These are phyloP conservation scores for Scedosporium minutisporum DNA, from an alignment of 2,329 filamentous ascomycete species.

Conservation along the genomic window DNA sequence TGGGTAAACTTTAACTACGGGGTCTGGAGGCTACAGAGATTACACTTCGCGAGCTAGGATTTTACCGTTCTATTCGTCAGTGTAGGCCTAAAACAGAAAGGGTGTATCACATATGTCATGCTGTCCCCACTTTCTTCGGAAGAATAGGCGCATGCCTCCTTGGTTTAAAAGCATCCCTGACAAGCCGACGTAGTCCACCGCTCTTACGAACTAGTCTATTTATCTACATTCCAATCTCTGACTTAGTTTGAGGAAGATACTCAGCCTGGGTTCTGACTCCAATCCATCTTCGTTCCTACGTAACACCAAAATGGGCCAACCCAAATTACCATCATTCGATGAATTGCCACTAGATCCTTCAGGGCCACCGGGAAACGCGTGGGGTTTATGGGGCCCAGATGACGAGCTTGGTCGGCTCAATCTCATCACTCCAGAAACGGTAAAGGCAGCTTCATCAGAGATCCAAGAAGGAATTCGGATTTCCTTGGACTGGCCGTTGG, in stretches of 20 bases:
- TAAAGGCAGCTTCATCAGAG: constrained; percentile 9
- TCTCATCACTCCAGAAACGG: constrained; percentile 29
- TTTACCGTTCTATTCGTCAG: too few relatives aligned
- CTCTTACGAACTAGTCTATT: too few relatives aligned
- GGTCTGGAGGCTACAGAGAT: too few relatives aligned
- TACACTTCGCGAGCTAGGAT: too few relatives aligned
- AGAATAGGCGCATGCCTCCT: too few relatives aligned
- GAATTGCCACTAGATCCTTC: constrained; percentile 37
- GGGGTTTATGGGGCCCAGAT: constrained; percentile 41
- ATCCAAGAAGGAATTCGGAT: constrained; percentile 7
- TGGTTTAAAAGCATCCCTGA: too few relatives aligned
- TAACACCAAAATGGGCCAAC: not conserved
- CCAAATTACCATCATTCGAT: constrained; percentile 23
- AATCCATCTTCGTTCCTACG: not conserved
- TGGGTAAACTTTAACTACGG: too few relatives aligned
- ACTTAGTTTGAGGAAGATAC: too few relatives aligned
- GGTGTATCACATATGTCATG: too few relatives aligned
- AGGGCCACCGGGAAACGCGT: constrained; percentile 43
- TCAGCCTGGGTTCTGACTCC: not conserved
- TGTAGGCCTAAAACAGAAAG: too few relatives aligned
- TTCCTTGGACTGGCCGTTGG: not conserved
- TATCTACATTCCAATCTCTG: not conserved
- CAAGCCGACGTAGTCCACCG: too few relatives aligned
- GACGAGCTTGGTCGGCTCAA: constrained; percentile 47
- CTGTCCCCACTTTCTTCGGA: too few relatives aligned